phyloP scores from a whole-genome alignment of 2,329 filamentous ascomycete genomes.

The Ustilaginoidea virens region DNA sequence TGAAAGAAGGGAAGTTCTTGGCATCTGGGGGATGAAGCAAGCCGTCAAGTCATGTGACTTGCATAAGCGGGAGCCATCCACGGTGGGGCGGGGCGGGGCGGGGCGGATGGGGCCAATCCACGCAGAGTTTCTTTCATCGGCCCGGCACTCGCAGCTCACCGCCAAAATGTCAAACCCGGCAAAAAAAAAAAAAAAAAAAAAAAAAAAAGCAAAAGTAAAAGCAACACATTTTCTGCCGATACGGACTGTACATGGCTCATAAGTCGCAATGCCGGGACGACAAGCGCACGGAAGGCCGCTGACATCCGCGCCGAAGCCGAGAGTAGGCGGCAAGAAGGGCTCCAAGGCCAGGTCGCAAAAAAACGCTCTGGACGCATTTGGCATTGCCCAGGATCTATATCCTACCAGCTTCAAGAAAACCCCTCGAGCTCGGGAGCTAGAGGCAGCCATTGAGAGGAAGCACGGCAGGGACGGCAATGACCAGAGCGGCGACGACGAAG shows the following conservation, averaged over 20 bases:
- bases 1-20: too few species aligned
- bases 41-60: too few species aligned
- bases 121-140: too few species aligned
- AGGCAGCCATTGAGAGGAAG: slow-evolving; percentile 29
- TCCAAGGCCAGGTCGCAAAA: slow-evolving; percentile 33
- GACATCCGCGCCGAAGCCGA: slow-evolving; percentile 21
- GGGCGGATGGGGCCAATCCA: too few species aligned
- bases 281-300: slow-evolving; percentile 42
- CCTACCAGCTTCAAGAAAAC: slow-evolving; percentile 31
- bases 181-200: too few species aligned
- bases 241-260: too few species aligned
- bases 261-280: slow-evolving; percentile 37
- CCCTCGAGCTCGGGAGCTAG: slow-evolving; percentile 34
- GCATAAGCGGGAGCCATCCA: too few species aligned
- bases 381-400: slow-evolving; percentile 38
- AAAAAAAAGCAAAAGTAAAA: neutral
- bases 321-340: slow-evolving; percentile 18
- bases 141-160: too few species aligned
- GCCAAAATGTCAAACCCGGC: too few species aligned
- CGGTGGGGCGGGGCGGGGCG: too few species aligned
- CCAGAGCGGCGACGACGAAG: slow-evolving; percentile 28
- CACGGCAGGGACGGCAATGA: slow-evolving; percentile 28
- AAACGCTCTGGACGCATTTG: slow-evolving; percentile 40
- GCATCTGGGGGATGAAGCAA: too few species aligned
- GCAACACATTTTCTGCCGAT: too few species aligned